These are phyloP conservation scores for Hygrocybe coccinea DNA, from an alignment of 768 basidiomycete species.

Conservation along the genomic window DNA sequence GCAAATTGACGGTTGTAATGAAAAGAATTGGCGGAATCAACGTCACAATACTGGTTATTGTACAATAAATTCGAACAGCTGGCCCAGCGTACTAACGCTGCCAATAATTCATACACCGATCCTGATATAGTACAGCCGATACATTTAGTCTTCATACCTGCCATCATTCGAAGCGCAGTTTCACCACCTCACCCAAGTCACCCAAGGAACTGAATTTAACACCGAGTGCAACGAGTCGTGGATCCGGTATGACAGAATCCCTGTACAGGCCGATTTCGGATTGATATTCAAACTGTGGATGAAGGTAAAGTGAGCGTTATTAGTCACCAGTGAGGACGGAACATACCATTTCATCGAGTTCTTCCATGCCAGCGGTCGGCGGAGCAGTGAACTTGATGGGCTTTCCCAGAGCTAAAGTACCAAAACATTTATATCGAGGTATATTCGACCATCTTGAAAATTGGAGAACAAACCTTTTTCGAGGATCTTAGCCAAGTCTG, in stretches of 20 bases:
- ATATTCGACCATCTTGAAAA: constrained; percentile 3
- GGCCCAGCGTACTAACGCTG: too few relatives aligned
- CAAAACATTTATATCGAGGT: too few relatives aligned
- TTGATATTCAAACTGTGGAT: constrained; percentile 9
- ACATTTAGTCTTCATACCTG: too few relatives aligned
- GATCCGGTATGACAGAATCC: constrained; percentile 10
- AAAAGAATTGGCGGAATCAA: too few relatives aligned
- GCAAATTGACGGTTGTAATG: too few relatives aligned
- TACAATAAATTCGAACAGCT: too few relatives aligned
- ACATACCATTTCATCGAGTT: constrained; percentile 18
- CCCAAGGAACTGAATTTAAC: constrained; percentile 15
- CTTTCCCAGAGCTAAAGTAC: constrained; percentile 6
- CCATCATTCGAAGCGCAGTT: constrained; percentile 7
- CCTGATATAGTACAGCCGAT: too few relatives aligned
- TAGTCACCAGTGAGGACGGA: neutral
- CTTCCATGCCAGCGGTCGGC: constrained; percentile 8
- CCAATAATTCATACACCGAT: too few relatives aligned
- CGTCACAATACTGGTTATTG: too few relatives aligned
- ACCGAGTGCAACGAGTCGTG: constrained; percentile 10
- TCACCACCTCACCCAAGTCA: constrained; percentile 12
- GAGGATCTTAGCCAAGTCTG: constrained; percentile 12
- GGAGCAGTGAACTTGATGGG: constrained; percentile 10
- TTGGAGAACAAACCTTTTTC: constrained; percentile 9
- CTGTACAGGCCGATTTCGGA: constrained; percentile 2
- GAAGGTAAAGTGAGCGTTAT: neutral